These are phyloP conservation scores for Cryptococcus sp. DNA, from an alignment of 1,284 basidiomycete species.

Conservation along the genomic window DNA sequence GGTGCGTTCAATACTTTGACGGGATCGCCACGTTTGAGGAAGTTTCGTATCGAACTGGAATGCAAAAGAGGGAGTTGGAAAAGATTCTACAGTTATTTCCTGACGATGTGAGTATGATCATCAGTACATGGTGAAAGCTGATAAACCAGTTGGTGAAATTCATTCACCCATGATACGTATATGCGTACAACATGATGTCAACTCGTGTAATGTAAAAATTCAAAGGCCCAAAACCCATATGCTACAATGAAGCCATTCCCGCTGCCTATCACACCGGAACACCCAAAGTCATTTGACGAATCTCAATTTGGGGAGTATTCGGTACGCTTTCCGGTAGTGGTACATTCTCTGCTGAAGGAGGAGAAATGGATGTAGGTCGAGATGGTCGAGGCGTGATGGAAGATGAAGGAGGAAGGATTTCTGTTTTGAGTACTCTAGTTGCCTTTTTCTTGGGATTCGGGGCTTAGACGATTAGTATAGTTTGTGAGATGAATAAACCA, in stretches of 20 bases:
- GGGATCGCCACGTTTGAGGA: slow-evolving; percentile 44
- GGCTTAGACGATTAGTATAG: slow-evolving; percentile 27
- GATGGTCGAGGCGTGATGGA: slow-evolving; percentile 16
- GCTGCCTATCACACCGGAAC: neutral
- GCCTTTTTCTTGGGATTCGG: slow-evolving; percentile 48
- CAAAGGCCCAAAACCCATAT: neutral
- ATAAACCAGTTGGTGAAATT: slow-evolving; percentile 33
- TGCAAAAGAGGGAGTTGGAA: slow-evolving; percentile 38
- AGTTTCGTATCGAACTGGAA: slow-evolving; percentile 42
- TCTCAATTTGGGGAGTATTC: too few species aligned
- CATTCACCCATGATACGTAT: slow-evolving; percentile 28
- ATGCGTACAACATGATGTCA: neutral
- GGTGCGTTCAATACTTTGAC: slow-evolving; percentile 46
- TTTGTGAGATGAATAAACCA: neutral
- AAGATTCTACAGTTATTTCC: slow-evolving; percentile 32
- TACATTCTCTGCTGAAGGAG: slow-evolving; percentile 8
- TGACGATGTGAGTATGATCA: slow-evolving; percentile 34
- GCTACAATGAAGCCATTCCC: slow-evolving; percentile 19
- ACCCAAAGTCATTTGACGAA: too few species aligned
- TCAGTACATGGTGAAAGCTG: neutral
- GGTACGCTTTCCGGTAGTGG: slow-evolving; percentile 3
- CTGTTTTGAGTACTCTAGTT: slow-evolving; percentile 46
- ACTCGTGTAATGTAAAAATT: too few species aligned
- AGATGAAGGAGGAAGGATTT: slow-evolving; percentile 42
- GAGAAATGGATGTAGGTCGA: slow-evolving; percentile 12